Conservation (phyloP, 2,329 filamentous ascomycete species). For the Corynespora cassiicola region DNA sequence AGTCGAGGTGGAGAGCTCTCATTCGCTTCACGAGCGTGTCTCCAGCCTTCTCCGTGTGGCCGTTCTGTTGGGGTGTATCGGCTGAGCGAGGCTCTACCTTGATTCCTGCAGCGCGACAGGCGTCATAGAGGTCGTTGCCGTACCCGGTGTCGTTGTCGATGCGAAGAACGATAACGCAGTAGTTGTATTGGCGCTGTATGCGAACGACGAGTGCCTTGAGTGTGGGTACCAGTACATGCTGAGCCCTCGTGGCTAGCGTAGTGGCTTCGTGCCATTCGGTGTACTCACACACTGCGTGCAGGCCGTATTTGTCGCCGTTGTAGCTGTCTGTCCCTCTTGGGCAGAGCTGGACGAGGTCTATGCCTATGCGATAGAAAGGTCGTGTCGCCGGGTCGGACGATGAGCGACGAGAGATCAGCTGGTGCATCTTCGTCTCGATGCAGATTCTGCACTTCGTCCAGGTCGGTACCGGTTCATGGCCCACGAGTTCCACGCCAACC, state of each 20-base stretch:
- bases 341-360: conserved; percentile 12
- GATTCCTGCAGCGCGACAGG: conserved; percentile 9
- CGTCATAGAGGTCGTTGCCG: conserved; percentile 2
- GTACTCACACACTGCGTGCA: conserved; percentile 7
- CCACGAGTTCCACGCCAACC: not conserved
- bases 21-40: conserved; percentile 2
- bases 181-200: conserved; percentile 10
- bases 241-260: conserved; percentile 2
- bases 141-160: conserved; percentile 10
- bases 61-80: conserved; percentile 13
- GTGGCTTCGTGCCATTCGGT: conserved; percentile 9
- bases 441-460: conserved; percentile 2
- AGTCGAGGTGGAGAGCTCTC: conserved; percentile 2
- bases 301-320: conserved; percentile 6
- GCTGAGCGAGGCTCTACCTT: conserved; percentile 7
- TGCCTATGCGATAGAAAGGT: conserved; percentile 6
- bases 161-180: conserved; percentile 5
- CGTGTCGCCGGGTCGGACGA: conserved; percentile 1
- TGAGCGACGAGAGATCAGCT: conserved; percentile 4
- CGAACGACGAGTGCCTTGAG: conserved; percentile 3
- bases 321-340: conserved; percentile 10
- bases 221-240: conserved; percentile 8
- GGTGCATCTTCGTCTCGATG: conserved; percentile 7
- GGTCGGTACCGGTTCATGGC: too few species aligned
- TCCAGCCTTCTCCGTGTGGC: conserved; percentile 7